Evolutionary conservation across 1,284 basidiomycete genomes (phyloP), one percentile per base, ranked within the genome.

Genomic region (Heliocybe sulcata): DNA sequence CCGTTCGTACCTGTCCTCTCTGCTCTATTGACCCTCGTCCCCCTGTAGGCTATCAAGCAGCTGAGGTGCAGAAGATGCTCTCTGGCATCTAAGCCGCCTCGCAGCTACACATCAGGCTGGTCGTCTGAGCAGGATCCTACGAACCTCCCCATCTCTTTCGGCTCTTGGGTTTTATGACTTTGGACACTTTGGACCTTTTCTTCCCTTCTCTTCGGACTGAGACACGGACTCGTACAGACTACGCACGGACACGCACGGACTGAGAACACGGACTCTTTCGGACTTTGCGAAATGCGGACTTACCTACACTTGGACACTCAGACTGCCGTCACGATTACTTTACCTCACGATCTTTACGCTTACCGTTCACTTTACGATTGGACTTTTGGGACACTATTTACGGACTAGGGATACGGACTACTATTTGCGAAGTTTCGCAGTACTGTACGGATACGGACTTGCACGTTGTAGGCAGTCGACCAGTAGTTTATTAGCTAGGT

Each of bases 1-100:
- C n/a, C 6, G 23, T 16, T 19, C 4, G 4, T 45, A 49, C 27
- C 6, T 8, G 20, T 6, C 38, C 10, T 20, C 14, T 8, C 6
- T 25, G 47, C 23, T 9, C 16, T 12, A 49, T 9, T n/a, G n/a
- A 20, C 6, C 47, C 3, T 23, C 8, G 3, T n/a, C 6, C 25
- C 3, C 8, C 8, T 49, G 16, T 22, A 49, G 47, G 47, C 27
- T 49, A 26, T 29, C 47, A 49, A 26, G 47, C 47, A 12, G 47
- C 27, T 12, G 47, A 49, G 27, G 47, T 49, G 27, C 47, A 49
- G 27, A 49, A 49, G 27, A 25, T 49, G 22, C 47, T 49, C n/a
- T 49, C 47, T 26, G 23, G 47, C 47, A 49, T 49, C 27, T 49
- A 22, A 49, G 47, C 12, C n/a, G 20, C 23, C 27, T 49, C 27